Evolutionary conservation across 2,329 filamentous ascomycete species (phyloP).

Genomic region (Davidsoniella eucalypti): DNA sequence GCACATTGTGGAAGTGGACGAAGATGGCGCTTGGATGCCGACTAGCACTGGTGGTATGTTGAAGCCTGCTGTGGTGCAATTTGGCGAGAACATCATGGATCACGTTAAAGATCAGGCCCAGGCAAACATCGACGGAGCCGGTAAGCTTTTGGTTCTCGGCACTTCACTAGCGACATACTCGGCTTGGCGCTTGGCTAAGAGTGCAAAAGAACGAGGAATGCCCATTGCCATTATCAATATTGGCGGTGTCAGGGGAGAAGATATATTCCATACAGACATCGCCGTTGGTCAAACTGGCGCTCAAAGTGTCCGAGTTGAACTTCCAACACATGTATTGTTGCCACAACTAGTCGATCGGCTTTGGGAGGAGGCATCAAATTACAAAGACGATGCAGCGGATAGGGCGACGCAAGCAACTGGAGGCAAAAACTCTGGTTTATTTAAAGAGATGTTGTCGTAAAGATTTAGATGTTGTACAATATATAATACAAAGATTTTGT

Average conservation of each 20-base stretch:
- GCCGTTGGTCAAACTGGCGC: constrained; percentile 33
- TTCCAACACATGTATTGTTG: constrained; percentile 40
- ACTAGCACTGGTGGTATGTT: constrained; percentile 59
- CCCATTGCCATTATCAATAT: constrained; percentile 79
- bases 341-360: constrained; percentile 39
- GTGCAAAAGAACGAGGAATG: constrained; percentile 67
- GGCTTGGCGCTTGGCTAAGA: constrained; percentile 76
- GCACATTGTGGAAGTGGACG: constrained; percentile 50
- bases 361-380: constrained; percentile 4
- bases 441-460: constrained; percentile 45
- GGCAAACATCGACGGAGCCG: constrained; percentile 58
- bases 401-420: constrained; percentile 15
- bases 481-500: constrained; percentile 7
- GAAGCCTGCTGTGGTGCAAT: constrained; percentile 92
- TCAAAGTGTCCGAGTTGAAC: constrained; percentile 38
- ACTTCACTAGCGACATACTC: constrained; percentile 91
- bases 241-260: constrained; percentile 66
- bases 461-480: constrained; percentile 15
- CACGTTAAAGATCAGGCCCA: constrained; percentile 62
- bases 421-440: constrained; percentile 19
- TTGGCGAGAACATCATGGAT: constrained; percentile 69
- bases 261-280: constrained; percentile 47
- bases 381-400: neutral
- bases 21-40: constrained; percentile 53
- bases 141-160: constrained; percentile 62